Evolutionary conservation across 2,329 filamentous ascomycete species (phyloP).

Genomic region (Trichophaea hybrida): DNA sequence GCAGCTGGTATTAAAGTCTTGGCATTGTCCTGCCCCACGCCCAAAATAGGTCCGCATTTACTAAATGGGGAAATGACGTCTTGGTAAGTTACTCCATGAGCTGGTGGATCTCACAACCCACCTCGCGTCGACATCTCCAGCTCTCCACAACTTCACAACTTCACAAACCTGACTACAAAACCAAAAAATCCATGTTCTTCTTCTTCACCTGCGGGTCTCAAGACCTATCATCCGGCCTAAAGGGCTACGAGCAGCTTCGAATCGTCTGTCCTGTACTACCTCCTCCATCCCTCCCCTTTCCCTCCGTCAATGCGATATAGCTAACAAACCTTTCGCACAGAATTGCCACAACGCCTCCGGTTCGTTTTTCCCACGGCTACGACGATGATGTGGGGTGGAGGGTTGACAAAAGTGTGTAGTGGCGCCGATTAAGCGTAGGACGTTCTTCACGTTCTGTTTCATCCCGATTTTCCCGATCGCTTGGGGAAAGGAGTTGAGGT

Average conservation of each 20-base stretch:
- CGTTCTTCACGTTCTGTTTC: slow-evolving; percentile 27
- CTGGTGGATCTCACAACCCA: no score
- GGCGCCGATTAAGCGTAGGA: slow-evolving; percentile 20
- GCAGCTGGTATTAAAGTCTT: no score
- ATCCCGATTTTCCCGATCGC: slow-evolving; percentile 20
- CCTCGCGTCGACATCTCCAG: no score
- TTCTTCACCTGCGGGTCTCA: slow-evolving; percentile 18
- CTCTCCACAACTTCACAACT: no score
- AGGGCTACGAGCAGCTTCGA: slow-evolving; percentile 38
- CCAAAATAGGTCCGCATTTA: no score
- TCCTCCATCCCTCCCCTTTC: neutral
- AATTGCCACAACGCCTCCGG: slow-evolving; percentile 36
- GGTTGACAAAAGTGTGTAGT: neutral
- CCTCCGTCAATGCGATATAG: neutral
- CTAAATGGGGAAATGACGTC: no score
- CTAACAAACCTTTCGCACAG: neutral
- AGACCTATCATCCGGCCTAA: slow-evolving; percentile 36
- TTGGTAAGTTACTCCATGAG: no score
- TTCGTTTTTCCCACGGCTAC: neutral
- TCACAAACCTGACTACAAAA: no score
- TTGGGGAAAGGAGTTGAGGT: slow-evolving; percentile 13
- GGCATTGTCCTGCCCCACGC: no score
- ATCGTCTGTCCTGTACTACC: slow-evolving; percentile 36
- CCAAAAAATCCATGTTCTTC: slow-evolving; percentile 9
- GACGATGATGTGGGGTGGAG: neutral